A percentile compares a stretch with the other conserved stretches of the same genome.
These are phyloP conservation scores for Chlamydomonas schloesseri DNA, from an alignment of 139 green algal genomes.

Conservation along the genomic window DNA sequence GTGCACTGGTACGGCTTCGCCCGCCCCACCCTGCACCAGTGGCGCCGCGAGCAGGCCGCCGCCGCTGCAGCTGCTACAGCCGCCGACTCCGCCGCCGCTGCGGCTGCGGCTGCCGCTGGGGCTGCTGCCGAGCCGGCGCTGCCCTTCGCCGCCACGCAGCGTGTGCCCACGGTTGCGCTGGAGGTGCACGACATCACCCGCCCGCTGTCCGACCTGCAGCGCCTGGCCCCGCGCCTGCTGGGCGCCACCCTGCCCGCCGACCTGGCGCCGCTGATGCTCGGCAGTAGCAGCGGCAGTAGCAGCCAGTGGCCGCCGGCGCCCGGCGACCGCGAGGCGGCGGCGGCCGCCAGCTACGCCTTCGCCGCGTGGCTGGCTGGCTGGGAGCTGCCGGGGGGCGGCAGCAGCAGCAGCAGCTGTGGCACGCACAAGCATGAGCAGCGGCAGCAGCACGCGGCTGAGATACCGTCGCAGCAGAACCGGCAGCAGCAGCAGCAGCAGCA, in stretches of 20 bases:
- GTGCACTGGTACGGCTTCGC: not conserved
- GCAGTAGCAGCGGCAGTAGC: no score
- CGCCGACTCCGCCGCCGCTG: no score
- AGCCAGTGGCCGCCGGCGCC: no score
- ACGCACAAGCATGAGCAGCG: no score
- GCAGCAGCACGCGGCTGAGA: no score
- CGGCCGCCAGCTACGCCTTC: not conserved
- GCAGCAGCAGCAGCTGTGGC: no score
- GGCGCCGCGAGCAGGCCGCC: no score
- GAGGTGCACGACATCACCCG: not conserved
- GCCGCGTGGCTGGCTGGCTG: conserved; percentile 26
- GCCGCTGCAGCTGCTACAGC: no score
- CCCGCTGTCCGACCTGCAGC: not conserved
- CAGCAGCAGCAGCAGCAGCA: no score
- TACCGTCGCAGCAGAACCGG: no score
- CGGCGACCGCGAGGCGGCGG: not conserved
- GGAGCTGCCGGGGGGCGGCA: not conserved
- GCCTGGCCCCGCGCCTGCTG: not conserved
- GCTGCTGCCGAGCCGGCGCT: not conserved
- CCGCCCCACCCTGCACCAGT: not conserved
- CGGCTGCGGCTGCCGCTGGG: no score
- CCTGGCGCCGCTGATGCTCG: not conserved
- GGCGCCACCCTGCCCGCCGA: not conserved
- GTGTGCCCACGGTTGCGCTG: not conserved
- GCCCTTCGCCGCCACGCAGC: not conserved